phyloP scores from a whole-genome alignment of 768 basidiomycete genomes.

The Strobilomyces confusus region DNA sequence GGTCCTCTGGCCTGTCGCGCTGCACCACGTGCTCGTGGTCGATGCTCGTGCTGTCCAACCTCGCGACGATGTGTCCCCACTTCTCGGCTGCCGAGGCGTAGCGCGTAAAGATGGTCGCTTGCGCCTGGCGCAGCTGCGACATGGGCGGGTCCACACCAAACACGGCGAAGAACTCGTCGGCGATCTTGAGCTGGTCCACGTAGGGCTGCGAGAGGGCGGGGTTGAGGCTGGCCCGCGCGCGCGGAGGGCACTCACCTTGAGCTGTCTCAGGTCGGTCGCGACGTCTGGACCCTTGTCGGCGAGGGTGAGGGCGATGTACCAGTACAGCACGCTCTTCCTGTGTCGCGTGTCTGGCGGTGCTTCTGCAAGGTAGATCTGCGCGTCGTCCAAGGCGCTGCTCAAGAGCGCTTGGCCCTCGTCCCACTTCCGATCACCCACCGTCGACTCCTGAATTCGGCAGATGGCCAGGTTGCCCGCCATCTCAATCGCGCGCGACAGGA shows the following conservation, averaged over 20 bases:
- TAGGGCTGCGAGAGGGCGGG: slow-evolving; percentile 27
- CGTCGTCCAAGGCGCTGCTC: slow-evolving; percentile 56
- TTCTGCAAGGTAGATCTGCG: slow-evolving; percentile 48
- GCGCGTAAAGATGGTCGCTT: slow-evolving; percentile 45
- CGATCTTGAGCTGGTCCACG: slow-evolving; percentile 42
- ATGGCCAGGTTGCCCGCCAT: slow-evolving; percentile 58
- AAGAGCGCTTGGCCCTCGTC: slow-evolving; percentile 61
- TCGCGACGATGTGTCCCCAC: slow-evolving; percentile 43
- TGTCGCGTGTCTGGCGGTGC: slow-evolving; percentile 62
- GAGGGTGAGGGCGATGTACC: slow-evolving; percentile 54
- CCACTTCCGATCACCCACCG: slow-evolving; percentile 41
- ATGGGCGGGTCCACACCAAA: slow-evolving; percentile 44
- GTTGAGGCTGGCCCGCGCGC: background rate
- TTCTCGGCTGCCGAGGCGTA: slow-evolving; percentile 44
- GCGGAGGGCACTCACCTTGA: slow-evolving; percentile 39
- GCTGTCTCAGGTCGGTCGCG: slow-evolving; percentile 45
- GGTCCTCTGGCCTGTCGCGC: slow-evolving; percentile 47
- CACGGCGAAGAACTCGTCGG: slow-evolving; percentile 49
- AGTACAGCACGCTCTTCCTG: slow-evolving; percentile 56
- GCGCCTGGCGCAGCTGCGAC: slow-evolving; percentile 50
- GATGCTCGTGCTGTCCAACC: slow-evolving; percentile 30
- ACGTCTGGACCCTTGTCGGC: slow-evolving; percentile 49
- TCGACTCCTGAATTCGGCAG: slow-evolving; percentile 42
- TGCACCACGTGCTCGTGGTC: slow-evolving; percentile 30
- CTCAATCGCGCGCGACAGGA: slow-evolving; percentile 60